Base-by-base conservation (phyloP, 495 filamentous ascomycete genomes). In the Podospora appendiculata region DNA sequence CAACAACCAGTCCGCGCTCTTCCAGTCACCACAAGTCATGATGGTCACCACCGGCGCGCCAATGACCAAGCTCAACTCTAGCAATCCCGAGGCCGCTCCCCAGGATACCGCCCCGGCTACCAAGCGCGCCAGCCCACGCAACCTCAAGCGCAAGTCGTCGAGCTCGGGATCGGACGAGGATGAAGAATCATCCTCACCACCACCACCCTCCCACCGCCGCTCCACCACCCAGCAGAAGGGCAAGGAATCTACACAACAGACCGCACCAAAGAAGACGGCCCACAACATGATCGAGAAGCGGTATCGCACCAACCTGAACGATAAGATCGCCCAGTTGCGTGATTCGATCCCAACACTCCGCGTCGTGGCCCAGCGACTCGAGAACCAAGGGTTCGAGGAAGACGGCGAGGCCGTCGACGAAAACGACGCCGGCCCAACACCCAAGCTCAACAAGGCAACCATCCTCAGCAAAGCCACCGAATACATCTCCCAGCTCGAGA, bases 391-490 rank as follows among this genome's bases (percentile, higher is more conserved):
- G 5, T 41, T 32, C 3, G 51, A 53, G 13, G 43, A 59, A 54
- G 32, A 63, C 45, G 57, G n/a, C 16, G 38, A 52, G 18, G 51
- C 45, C 18, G 58, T 48, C 4, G 56, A 52, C 38, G 10, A 59
- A 19, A 38, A 19, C 38, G 54, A 52, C 19, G 47, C 60, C 2
- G 47, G 46, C 8, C 60, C 42, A 1, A 50, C 54, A 0, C 48
- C 57, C 16, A 68, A 59, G 50, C 59, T 68, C 41, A 63, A 62
- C 48, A 62, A 76, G 66, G 89, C 88, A 7, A 95, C 89, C 3
- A 86, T 81, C 34, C 66, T 96, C 16, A 83, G 83, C 25, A 94
- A 94, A 62, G 90, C 90, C 12, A 91, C 88, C 12, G 89, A 95
- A 59, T 95, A 96, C 57, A 96, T 96, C 57, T 76, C 77, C 34